Evolutionary conservation across 768 basidiomycete species (phyloP).

Genomic region (Pleurotus eryngii): DNA sequence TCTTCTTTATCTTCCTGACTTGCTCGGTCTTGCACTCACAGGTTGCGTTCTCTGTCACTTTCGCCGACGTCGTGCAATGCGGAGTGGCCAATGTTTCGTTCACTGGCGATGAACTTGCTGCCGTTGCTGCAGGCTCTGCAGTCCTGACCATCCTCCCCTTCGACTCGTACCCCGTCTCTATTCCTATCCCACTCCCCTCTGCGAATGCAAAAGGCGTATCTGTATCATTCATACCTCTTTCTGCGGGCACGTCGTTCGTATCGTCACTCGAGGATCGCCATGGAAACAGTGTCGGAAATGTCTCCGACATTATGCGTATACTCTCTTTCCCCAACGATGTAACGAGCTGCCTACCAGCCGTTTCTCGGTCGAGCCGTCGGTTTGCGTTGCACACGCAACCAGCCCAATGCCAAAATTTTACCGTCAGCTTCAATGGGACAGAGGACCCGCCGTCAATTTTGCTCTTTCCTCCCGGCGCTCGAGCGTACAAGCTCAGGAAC

Average conservation of each 20-base stretch:
- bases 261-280: conserved; percentile 49
- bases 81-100: conserved; percentile 45
- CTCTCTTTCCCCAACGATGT: conserved; percentile 34
- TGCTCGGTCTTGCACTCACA: conserved; percentile 35
- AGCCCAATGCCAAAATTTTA: conserved; percentile 49
- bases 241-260: conserved; percentile 46
- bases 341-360: conserved; percentile 36
- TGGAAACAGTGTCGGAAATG: conserved; percentile 35
- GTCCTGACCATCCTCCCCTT: conserved; percentile 50
- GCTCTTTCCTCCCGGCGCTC: conserved; percentile 33
- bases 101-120: conserved; percentile 31
- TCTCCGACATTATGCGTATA: conserved; percentile 49
- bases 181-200: conserved; percentile 38
- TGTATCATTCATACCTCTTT: conserved; percentile 50
- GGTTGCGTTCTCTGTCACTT: conserved; percentile 37
- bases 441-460: conserved; percentile 31
- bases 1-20: conserved; percentile 24
- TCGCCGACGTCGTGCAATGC: conserved; percentile 51
- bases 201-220: conserved; percentile 35
- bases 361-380: conserved; percentile 9
- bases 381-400: conserved; percentile 31
- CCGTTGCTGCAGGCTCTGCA: conserved; percentile 33
- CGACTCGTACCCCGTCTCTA: conserved; percentile 42
- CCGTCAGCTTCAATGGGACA: conserved; percentile 36
- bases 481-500: conserved; percentile 17